Percentiles rank a stretch among this genome's conserved stretches.
Evolutionary conservation across 169 alveolate genomes (phyloP).

Genomic region (Cryptosporidium meleagridis): DNA sequence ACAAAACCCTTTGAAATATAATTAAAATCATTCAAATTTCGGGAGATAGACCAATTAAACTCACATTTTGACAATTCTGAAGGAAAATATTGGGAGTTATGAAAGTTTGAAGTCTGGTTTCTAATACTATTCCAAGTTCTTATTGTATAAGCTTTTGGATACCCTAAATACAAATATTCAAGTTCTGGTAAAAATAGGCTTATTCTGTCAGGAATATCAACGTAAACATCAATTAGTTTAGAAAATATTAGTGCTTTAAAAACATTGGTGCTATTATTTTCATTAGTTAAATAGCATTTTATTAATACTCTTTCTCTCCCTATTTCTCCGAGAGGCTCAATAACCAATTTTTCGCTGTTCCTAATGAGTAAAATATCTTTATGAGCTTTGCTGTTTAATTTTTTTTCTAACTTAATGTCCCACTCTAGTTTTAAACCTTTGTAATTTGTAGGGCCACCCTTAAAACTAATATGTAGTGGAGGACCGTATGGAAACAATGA

Average conservation of each 20-base stretch:
- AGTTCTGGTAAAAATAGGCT: constrained; percentile 24
- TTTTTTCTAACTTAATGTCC: constrained; percentile 2
- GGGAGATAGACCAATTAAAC: constrained; percentile 5
- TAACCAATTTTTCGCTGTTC: not conserved
- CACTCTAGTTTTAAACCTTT: constrained; percentile 19
- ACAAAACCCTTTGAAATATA: not conserved
- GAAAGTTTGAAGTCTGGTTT: not conserved
- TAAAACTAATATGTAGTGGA: constrained; percentile 6
- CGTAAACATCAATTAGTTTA: constrained; percentile 15
- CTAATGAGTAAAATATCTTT: constrained; percentile 20
- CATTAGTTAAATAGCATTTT: constrained; percentile 9
- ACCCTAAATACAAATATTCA: constrained; percentile 7
- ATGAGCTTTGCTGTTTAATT: not conserved
- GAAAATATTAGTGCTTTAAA: constrained; percentile 31
- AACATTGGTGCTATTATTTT: not conserved
- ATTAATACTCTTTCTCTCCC: constrained; percentile 36
- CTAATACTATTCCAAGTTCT: constrained; percentile 10
- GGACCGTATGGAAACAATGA: constrained; percentile 50
- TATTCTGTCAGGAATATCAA: constrained; percentile 42
- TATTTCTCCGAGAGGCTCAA: constrained; percentile 48
- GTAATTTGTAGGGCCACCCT: constrained; percentile 38
- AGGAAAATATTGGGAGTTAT: constrained; percentile 24
- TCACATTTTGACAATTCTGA: constrained; percentile 13
- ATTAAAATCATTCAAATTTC: not conserved
- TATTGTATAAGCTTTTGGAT: constrained; percentile 29